phyloP scores from a whole-genome alignment of 1,284 basidiomycete genomes.

The Apiotrichum porosum region DNA sequence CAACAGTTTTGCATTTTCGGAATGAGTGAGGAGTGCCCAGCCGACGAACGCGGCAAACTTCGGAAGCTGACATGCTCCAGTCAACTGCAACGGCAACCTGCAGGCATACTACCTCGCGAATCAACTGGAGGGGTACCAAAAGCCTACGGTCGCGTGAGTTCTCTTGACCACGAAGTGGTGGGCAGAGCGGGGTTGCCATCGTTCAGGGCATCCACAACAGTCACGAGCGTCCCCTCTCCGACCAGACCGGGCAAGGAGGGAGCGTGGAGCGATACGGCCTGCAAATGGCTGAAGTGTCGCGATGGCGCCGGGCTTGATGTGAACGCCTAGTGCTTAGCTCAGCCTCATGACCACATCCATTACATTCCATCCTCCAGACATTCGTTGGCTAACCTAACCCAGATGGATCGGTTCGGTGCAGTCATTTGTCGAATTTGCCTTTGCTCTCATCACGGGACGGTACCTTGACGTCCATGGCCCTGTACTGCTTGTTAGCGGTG shows the following conservation, averaged over 20 bases:
- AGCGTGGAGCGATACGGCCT: too few species aligned
- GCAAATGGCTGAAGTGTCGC: too few species aligned
- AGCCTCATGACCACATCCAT: too few species aligned
- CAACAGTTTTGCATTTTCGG: slow-evolving; percentile 43
- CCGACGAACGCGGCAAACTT: too few species aligned
- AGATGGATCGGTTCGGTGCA: slow-evolving; percentile 43
- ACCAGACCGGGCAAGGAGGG: too few species aligned
- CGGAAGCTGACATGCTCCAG: slow-evolving; percentile 19
- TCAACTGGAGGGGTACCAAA: slow-evolving; percentile 32
- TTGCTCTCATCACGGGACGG: slow-evolving; percentile 36
- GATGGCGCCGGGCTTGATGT: too few species aligned
- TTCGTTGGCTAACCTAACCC: too few species aligned
- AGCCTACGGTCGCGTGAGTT: slow-evolving; percentile 40
- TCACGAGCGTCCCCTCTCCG: not conserved
- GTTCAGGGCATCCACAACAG: not conserved
- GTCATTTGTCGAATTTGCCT: slow-evolving; percentile 31
- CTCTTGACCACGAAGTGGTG: not conserved
- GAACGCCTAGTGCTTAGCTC: too few species aligned
- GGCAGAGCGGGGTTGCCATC: not conserved
- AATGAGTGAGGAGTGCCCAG: slow-evolving; percentile 42
- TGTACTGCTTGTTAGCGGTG: slow-evolving; percentile 22
- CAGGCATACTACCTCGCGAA: slow-evolving; percentile 37
- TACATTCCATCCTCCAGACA: too few species aligned
- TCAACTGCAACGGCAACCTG: slow-evolving; percentile 39
- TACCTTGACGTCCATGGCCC: slow-evolving; percentile 45